A percentile compares a stretch with the other conserved stretches of the same genome.
Conservation (phyloP, 2,329 filamentous ascomycete genomes). For the Hyphodiscus sp. region DNA sequence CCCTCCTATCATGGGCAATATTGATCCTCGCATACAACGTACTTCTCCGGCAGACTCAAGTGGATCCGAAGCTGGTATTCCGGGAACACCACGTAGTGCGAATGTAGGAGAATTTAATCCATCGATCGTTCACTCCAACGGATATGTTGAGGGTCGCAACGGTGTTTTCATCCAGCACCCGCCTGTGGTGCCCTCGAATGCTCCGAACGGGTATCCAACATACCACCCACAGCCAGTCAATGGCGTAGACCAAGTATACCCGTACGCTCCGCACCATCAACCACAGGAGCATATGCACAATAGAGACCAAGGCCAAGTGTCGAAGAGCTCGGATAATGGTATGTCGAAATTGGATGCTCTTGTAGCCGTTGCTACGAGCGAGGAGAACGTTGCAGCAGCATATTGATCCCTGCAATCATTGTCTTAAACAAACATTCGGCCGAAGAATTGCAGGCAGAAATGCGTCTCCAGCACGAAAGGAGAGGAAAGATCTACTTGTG, state of each 20-base stretch:
- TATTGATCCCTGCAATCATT: conserved; percentile 11
- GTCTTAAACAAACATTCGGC: too few species aligned
- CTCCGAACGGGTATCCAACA: conserved; percentile 27
- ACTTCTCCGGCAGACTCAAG: conserved; percentile 50
- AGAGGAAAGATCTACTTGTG: conserved; percentile 8
- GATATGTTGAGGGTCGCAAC: conserved; percentile 38
- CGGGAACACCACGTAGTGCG: conserved; percentile 41
- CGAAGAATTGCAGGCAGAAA: background rate
- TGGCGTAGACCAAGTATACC: conserved; percentile 16
- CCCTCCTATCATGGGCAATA: conserved; percentile 26
- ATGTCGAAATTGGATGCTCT: conserved; percentile 54
- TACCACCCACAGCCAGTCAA: conserved; percentile 12
- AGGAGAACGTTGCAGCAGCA: conserved; percentile 36
- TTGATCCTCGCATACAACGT: conserved; percentile 31
- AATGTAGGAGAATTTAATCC: conserved; percentile 45
- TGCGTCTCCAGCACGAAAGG: background rate
- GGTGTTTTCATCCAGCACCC: conserved; percentile 15
- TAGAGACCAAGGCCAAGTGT: conserved; percentile 30
- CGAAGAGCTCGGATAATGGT: conserved; percentile 34
- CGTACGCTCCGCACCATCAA: conserved; percentile 24
- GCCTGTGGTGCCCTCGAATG: conserved; percentile 15
- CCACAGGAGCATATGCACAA: conserved; percentile 20
- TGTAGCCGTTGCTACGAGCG: conserved; percentile 58
- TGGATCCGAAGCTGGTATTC: conserved; percentile 45
- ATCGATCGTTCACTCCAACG: conserved; percentile 44